Evolutionary conservation across 805 yeast species (phyloP).

Genomic region (Saturnispora saitoi): DNA sequence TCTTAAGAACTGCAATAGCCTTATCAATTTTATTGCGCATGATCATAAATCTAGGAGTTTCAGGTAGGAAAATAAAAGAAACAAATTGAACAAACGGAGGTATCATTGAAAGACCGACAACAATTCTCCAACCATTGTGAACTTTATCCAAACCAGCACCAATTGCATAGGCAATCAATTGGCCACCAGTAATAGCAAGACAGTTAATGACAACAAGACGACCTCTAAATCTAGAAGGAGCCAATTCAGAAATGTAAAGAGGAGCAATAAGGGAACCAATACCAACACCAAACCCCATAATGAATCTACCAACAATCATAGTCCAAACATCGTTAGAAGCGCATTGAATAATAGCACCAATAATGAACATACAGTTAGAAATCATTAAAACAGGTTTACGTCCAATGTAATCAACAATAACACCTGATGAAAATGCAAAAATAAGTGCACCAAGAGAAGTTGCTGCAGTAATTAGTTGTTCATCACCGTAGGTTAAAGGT

Average conservation of each 20-base stretch:
- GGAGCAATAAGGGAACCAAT: slow-evolving; percentile 94
- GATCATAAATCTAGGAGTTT: slow-evolving; percentile 86
- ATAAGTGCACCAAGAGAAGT: slow-evolving; percentile 90
- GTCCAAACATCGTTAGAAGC: slow-evolving; percentile 77
- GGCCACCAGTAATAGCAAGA: slow-evolving; percentile 90
- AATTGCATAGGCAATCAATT: slow-evolving; percentile 84
- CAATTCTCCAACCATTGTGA: slow-evolving; percentile 83
- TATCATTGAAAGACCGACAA: slow-evolving; percentile 83
- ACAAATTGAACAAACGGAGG: slow-evolving; percentile 76
- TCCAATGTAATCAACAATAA: slow-evolving; percentile 74
- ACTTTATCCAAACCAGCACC: slow-evolving; percentile 79
- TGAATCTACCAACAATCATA: slow-evolving; percentile 84
- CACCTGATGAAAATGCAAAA: slow-evolving; percentile 72
- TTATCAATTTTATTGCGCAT: slow-evolving; percentile 55
- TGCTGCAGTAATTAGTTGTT: slow-evolving; percentile 87
- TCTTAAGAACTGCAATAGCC: slow-evolving; percentile 60
- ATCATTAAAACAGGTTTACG: slow-evolving; percentile 77
- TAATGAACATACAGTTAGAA: slow-evolving; percentile 71
- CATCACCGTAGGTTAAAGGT: slow-evolving; percentile 61
- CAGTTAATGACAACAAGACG: slow-evolving; percentile 83
- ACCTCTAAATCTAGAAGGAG: slow-evolving; percentile 88
- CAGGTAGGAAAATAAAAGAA: slow-evolving; percentile 81
- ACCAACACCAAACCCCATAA: slow-evolving; percentile 97
- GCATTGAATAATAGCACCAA: slow-evolving; percentile 82
- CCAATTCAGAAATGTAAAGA: slow-evolving; percentile 81